These are phyloP conservation scores for Backusella liffmaniae DNA, from an alignment of 192 early-diverging fungal genomes.

Conservation along the genomic window DNA sequence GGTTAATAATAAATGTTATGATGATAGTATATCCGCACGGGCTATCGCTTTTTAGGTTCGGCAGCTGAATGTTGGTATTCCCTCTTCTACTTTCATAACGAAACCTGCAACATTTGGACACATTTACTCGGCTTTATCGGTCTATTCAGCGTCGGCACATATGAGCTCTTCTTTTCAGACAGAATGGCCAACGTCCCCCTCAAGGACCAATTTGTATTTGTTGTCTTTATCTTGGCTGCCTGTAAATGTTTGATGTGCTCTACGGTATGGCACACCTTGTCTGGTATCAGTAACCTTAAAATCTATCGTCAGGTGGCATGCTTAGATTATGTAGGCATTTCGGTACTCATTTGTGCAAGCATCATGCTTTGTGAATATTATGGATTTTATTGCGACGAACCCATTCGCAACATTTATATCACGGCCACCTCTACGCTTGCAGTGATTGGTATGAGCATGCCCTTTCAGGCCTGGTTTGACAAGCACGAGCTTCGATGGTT, in stretches of 20 bases:
- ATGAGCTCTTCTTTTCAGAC: constrained; percentile 44
- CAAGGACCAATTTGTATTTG: constrained; percentile 49
- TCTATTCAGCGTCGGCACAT: constrained; percentile 53
- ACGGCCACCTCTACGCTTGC: constrained; percentile 45
- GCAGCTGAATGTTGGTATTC: constrained; percentile 55
- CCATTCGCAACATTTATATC: constrained; percentile 49
- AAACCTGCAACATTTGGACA: constrained; percentile 69
- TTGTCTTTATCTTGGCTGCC: constrained; percentile 58
- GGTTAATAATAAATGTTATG: not conserved
- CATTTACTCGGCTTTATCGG: constrained; percentile 62
- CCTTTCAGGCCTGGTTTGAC: constrained; percentile 55
- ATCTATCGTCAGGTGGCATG: constrained; percentile 51
- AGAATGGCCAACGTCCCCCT: constrained; percentile 23
- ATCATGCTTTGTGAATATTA: constrained; percentile 59
- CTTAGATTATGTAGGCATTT: constrained; percentile 64
- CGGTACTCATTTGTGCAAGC: constrained; percentile 57
- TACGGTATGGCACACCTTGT: constrained; percentile 59
- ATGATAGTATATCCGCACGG: constrained; percentile 35
- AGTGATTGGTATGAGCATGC: constrained; percentile 47
- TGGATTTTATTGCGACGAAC: constrained; percentile 52
- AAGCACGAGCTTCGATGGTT: constrained; percentile 38
- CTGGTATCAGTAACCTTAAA: constrained; percentile 49
- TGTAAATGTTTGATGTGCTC: constrained; percentile 61
- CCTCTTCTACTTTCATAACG: constrained; percentile 65
- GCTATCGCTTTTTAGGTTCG: constrained; percentile 57